phyloP scores from a whole-genome alignment of 2,329 filamentous ascomycete species.

The Fusarium sp. region DNA sequence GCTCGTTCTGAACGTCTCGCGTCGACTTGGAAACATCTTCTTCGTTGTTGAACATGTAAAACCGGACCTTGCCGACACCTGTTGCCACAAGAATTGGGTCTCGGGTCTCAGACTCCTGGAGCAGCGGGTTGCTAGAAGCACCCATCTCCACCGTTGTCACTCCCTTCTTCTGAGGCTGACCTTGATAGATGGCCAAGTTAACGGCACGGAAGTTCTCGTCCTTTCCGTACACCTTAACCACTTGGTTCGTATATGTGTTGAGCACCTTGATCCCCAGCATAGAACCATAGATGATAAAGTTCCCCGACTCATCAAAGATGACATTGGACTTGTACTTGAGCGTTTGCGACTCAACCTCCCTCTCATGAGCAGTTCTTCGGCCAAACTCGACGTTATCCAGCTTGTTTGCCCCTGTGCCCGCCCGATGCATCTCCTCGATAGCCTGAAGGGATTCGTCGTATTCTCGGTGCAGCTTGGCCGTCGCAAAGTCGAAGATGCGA shows the following conservation, averaged over 20 bases:
- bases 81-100: slow-evolving; percentile 90
- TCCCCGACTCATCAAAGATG: slow-evolving; percentile 92
- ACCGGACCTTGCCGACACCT: slow-evolving; percentile 84
- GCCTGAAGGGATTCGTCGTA: slow-evolving; percentile 95
- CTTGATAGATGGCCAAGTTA: slow-evolving; percentile 89
- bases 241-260: slow-evolving; percentile 92
- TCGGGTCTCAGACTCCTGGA: slow-evolving; percentile 88
- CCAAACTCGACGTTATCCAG: slow-evolving; percentile 93
- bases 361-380: slow-evolving; percentile 82
- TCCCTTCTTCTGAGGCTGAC: slow-evolving; percentile 91
- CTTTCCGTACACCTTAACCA: slow-evolving; percentile 87
- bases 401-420: slow-evolving; percentile 80
- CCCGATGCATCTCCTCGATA: slow-evolving; percentile 93
- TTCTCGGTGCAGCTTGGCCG: slow-evolving; percentile 85
- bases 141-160: slow-evolving; percentile 97
- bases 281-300: slow-evolving; percentile 94
- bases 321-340: slow-evolving; percentile 79
- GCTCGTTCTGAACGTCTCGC: slow-evolving; percentile 94
- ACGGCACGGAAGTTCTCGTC: slow-evolving; percentile 88
- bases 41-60: slow-evolving; percentile 98
- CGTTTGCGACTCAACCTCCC: slow-evolving; percentile 77
- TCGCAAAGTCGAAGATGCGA: slow-evolving; percentile 89
- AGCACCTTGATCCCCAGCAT: slow-evolving; percentile 92
- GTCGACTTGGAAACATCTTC: slow-evolving; percentile 81
- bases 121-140: slow-evolving; percentile 87